Percentiles rank a stretch among this genome's conserved stretches.
Evolutionary conservation across 331 rosid genomes (phyloP).

Genomic region (Ulmus americana): DNA sequence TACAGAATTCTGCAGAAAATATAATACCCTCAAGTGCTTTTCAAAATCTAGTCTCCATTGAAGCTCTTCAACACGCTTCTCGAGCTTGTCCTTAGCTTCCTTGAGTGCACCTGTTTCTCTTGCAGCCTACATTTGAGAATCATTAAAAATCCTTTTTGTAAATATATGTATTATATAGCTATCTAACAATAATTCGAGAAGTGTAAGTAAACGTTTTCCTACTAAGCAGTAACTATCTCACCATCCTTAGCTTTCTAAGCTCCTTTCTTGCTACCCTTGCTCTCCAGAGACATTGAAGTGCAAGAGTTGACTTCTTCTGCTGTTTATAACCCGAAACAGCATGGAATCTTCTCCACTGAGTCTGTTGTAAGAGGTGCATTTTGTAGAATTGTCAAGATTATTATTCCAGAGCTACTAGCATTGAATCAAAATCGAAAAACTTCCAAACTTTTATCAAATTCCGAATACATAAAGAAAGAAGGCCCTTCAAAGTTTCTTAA

Average conservation of each 20-base stretch:
- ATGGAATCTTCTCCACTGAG: conserved; percentile 61
- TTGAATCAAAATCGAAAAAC: background rate
- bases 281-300: conserved; percentile 84
- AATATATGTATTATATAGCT: background rate
- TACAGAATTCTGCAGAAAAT: conserved; percentile 12
- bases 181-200: background rate
- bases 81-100: conserved; percentile 92
- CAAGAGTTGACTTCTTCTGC: conserved; percentile 53
- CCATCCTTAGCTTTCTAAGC: conserved; percentile 72
- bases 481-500: background rate
- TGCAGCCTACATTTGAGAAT: conserved; percentile 56
- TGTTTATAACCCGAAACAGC: conserved; percentile 58
- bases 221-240: conserved; percentile 18
- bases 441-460: background rate
- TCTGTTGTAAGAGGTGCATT: conserved; percentile 38
- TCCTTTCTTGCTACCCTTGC: conserved; percentile 69
- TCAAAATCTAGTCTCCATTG: conserved; percentile 82
- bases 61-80: conserved; percentile 90
- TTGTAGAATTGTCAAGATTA: background rate
- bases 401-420: background rate
- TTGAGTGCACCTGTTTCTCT: conserved; percentile 87
- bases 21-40: conserved; percentile 68
- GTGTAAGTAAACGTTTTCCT: conserved; percentile 5
- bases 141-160: conserved; percentile 1
- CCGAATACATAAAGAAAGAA: background rate